Percentiles rank a stretch among this genome's conserved stretches.
phyloP scores from a whole-genome alignment of 1,284 basidiomycete species.

The Grifola frondosa region DNA sequence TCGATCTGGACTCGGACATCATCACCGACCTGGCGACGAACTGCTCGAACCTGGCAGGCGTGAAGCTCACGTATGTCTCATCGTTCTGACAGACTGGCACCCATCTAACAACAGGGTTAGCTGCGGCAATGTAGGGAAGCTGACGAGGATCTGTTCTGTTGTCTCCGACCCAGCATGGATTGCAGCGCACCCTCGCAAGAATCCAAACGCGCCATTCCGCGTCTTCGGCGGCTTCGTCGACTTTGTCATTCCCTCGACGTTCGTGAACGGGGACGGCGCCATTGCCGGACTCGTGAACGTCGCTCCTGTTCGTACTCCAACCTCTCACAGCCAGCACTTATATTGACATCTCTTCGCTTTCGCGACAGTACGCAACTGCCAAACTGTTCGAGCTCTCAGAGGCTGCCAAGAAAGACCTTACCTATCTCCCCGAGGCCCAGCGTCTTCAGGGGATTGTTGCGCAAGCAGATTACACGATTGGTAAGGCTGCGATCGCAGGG shows the following conservation, averaged over 20 bases:
- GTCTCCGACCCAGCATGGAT: slow-evolving; percentile 56
- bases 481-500: slow-evolving; percentile 74
- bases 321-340: not conserved
- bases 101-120: slow-evolving; percentile 33
- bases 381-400: slow-evolving; percentile 63
- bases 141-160: slow-evolving; percentile 72
- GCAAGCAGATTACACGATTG: slow-evolving; percentile 75
- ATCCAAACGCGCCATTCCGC: slow-evolving; percentile 47
- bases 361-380: slow-evolving; percentile 49
- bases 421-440: slow-evolving; percentile 66
- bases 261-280: slow-evolving; percentile 69
- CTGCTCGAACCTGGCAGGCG: slow-evolving; percentile 70
- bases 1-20: slow-evolving; percentile 80
- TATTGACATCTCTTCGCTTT: slow-evolving; percentile 33
- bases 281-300: slow-evolving; percentile 81
- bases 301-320: slow-evolving; percentile 55
- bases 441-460: slow-evolving; percentile 76
- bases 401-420: slow-evolving; percentile 48
- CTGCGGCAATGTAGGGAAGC: slow-evolving; percentile 85
- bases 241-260: slow-evolving; percentile 70
- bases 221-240: slow-evolving; percentile 78
- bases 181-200: slow-evolving; percentile 58
- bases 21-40: slow-evolving; percentile 72
- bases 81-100: not conserved
- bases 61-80: slow-evolving; percentile 73